Base-by-base conservation (phyloP, 2,329 filamentous ascomycete genomes). In the Remersonia thermophila region DNA sequence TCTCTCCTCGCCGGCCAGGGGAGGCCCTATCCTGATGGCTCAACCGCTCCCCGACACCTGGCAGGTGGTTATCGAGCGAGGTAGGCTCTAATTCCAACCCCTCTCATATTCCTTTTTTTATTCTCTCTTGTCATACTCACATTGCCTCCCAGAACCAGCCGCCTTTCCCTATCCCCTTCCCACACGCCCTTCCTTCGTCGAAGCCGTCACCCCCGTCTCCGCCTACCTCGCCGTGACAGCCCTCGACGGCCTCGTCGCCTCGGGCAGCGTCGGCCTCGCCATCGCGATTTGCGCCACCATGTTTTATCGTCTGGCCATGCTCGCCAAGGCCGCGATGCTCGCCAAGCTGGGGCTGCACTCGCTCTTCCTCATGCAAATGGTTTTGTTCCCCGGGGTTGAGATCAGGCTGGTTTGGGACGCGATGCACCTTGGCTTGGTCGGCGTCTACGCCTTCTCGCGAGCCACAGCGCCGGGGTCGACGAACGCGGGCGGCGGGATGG, bases 41-140 rank as follows among this genome's bases (percentile, higher is more conserved):
- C 39, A 35, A 18, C 36, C 41, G 11, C 39, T 48, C 11, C 46
- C 46, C 0, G 23, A 38, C 12, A 42, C 40, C 3, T 48, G 46
- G 46, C 46, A 48, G 18, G 30, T 46, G n/a, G 37, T 45, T 9
- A 37, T 48, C 8, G 46, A 47, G 17, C 33, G 39, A 30, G 43
- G 42, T 44, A 20, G 27, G 32, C 11, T n/a, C n/a, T n/a, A n/a
- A n/a, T n/a, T n/a, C n/a, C 11, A 3, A 10, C 9, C 16, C 23
- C 7, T 14, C 4, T 23, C 14, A 2, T 5, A 27, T 7, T 3
- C 1, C 9, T 4, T n/a, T 12, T 11, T n/a, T 3, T 12, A 15
- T 8, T 18, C 12, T 23, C 14, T 6, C 16, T 12, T 28, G 23
- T 4, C 11, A 16, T 14, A 23, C 27, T 36, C n/a, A 33, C 26